These are phyloP conservation scores for Ambrosia trifida DNA, from an alignment of 129 eudicot species.

Conservation along the genomic window DNA sequence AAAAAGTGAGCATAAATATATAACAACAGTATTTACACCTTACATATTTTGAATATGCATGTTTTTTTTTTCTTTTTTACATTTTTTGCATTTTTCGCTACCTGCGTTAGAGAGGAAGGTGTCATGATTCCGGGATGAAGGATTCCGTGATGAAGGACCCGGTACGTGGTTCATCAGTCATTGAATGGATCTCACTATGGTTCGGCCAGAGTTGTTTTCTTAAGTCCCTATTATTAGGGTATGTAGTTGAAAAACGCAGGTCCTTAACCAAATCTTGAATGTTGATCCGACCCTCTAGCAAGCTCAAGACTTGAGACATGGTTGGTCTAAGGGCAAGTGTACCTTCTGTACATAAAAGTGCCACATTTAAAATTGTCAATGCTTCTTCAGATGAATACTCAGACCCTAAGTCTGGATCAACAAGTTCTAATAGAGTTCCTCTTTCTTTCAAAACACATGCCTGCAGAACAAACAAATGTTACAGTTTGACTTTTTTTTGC, in stretches of 20 bases:
- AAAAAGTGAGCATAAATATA: no score
- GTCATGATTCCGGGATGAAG: no score
- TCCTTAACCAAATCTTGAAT: slow-evolving; percentile 64
- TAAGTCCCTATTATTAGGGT: slow-evolving; percentile 42
- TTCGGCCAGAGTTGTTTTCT: slow-evolving; percentile 76
- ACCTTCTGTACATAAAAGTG: slow-evolving; percentile 69
- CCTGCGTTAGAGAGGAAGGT: no score
- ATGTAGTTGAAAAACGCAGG: slow-evolving; percentile 46
- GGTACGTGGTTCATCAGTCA: slow-evolving; percentile 31
- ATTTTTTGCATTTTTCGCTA: no score
- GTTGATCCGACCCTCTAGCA: slow-evolving; percentile 69
- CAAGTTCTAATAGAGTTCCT: slow-evolving; percentile 58
- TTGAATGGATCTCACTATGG: slow-evolving; percentile 41
- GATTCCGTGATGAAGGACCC: slow-evolving; percentile 35
- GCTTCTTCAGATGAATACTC: slow-evolving; percentile 70
- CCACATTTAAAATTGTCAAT: slow-evolving; percentile 57
- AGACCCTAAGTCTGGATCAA: slow-evolving; percentile 77
- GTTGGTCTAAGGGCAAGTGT: slow-evolving; percentile 69
- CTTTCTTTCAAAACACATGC: slow-evolving; percentile 73
- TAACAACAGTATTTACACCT: no score
- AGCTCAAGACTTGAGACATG: slow-evolving; percentile 72
- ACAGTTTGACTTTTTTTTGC: no score
- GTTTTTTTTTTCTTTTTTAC: no score
- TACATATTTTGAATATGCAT: no score
- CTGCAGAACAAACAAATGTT: slow-evolving; percentile 30